These are phyloP conservation scores for Aspergillus clavatus DNA, from an alignment of 2,329 filamentous ascomycete species.

Conservation along the genomic window DNA sequence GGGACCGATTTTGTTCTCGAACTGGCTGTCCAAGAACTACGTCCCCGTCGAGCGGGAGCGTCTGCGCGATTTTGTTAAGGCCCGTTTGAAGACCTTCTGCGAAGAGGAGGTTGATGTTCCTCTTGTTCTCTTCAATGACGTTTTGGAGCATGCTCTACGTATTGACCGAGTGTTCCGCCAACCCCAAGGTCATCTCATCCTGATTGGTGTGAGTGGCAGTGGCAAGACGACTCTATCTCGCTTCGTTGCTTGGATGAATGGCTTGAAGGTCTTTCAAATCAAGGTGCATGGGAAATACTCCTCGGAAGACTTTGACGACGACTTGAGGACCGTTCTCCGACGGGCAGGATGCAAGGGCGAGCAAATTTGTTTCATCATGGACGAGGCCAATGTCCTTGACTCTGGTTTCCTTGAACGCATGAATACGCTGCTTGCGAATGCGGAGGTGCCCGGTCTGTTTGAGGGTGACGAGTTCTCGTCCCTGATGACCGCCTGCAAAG, in stretches of 20 bases:
- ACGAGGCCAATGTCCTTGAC: conserved; percentile 96
- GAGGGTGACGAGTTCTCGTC: conserved; percentile 98
- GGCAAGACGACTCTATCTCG: conserved; percentile 97
- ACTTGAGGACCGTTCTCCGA: conserved; percentile 86
- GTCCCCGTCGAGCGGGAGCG: conserved; percentile 93
- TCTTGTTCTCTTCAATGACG: conserved; percentile 98
- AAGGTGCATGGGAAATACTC: conserved; percentile 99
- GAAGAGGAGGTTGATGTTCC: conserved; percentile 99
- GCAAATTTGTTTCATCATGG: conserved; percentile 99
- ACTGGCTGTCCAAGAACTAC: conserved; percentile 99
- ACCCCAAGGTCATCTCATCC: conserved; percentile 93
- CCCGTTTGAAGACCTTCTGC: conserved; percentile 94
- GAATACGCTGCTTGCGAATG: conserved; percentile 97
- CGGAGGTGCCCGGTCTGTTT: conserved; percentile 97
- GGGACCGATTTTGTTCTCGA: conserved; percentile 94
- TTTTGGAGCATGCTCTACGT: conserved; percentile 92
- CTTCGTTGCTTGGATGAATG: conserved; percentile 99
- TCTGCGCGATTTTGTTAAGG: conserved; percentile 94
- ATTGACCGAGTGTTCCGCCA: conserved; percentile 99
- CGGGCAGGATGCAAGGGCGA: conserved; percentile 96
- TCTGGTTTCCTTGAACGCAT: conserved; percentile 98
- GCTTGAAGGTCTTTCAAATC: conserved; percentile 97
- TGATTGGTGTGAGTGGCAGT: conserved; percentile 97
- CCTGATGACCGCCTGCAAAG: conserved; percentile 99
- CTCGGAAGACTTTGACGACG: conserved; percentile 96